Conservation (phyloP, 2,329 filamentous ascomycete species). For the Hypoxylon sp. region DNA sequence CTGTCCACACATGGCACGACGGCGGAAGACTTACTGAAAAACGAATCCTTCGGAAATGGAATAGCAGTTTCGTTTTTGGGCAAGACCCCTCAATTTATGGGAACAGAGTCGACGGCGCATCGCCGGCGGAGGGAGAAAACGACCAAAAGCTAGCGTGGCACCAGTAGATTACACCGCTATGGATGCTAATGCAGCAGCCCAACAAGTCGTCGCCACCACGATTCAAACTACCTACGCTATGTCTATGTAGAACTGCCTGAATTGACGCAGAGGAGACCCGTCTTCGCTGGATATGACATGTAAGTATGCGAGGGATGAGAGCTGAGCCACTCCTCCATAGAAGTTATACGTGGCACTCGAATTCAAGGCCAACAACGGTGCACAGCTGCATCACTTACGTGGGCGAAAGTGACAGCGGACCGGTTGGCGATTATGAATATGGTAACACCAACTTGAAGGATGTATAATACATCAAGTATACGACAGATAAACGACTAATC, state of each 20-base stretch:
- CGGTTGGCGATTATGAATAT: slow-evolving; percentile 14
- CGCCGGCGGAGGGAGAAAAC: slow-evolving; percentile 19
- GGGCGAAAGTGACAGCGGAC: slow-evolving; percentile 11
- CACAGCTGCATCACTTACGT: slow-evolving; percentile 20
- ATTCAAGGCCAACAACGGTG: slow-evolving; percentile 8
- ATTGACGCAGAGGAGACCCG: slow-evolving; percentile 13
- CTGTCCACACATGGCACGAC: slow-evolving; percentile 12
- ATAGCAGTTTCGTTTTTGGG: slow-evolving; percentile 5
- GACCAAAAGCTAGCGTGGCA: slow-evolving; percentile 24
- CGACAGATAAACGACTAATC: slow-evolving; percentile 7
- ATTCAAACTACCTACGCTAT: slow-evolving; percentile 26
- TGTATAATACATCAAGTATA: slow-evolving; percentile 1
- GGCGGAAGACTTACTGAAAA: slow-evolving; percentile 2
- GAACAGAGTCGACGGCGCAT: slow-evolving; percentile 20
- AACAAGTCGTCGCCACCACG: slow-evolving; percentile 11
- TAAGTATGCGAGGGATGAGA: slow-evolving; percentile 9
- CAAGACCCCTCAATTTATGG: slow-evolving; percentile 33
- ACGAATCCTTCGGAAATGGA: slow-evolving; percentile 11
- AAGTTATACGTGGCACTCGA: slow-evolving; percentile 26
- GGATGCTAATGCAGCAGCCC: slow-evolving; percentile 29
- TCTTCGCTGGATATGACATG: slow-evolving; percentile 11
- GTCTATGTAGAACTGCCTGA: slow-evolving; percentile 23
- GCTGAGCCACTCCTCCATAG: slow-evolving; percentile 16
- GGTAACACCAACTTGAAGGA: slow-evolving; percentile 3
- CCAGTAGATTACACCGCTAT: slow-evolving; percentile 23